Evolutionary conservation across 2,329 filamentous ascomycete species (phyloP).

Genomic region (Aspergillus viridinutans): DNA sequence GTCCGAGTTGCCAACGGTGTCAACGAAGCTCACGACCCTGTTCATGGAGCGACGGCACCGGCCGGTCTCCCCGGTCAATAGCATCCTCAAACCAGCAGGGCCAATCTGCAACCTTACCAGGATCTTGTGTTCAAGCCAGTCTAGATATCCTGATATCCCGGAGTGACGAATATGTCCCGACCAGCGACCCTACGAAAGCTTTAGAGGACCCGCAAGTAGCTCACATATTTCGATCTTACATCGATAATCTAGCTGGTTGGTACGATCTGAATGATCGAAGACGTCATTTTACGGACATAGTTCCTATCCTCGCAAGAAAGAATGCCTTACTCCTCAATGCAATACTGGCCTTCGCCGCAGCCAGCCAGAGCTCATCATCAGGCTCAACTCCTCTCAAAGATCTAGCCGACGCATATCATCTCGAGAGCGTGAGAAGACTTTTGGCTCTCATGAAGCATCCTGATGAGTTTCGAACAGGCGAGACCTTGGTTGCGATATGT

Average conservation of each 20-base stretch:
- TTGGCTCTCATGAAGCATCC: constrained; percentile 35
- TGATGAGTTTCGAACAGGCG: constrained; percentile 31
- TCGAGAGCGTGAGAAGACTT: constrained; percentile 37
- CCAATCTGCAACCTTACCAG: background rate
- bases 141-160: background rate
- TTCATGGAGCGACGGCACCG: background rate
- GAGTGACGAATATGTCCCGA: constrained; percentile 4
- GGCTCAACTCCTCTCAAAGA: constrained; percentile 11
- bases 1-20: constrained; percentile 1
- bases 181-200: constrained; percentile 4
- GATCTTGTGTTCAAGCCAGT: background rate
- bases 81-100: background rate
- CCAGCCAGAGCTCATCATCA: constrained; percentile 31
- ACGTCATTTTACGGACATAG: constrained; percentile 31
- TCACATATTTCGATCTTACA: constrained; percentile 40
- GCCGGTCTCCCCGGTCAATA: background rate
- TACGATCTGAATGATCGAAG: constrained; percentile 46
- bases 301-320: constrained; percentile 37
- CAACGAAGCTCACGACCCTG: constrained; percentile 1
- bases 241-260: constrained; percentile 38
- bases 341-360: constrained; percentile 44
- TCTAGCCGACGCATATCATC: constrained; percentile 40
- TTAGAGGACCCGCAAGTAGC: constrained; percentile 6
- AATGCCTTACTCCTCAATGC: constrained; percentile 44
- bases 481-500: constrained; percentile 46